Evolutionary conservation across 345 rosid genomes (phyloP).

Genomic region (Citrus cavaleriei): DNA sequence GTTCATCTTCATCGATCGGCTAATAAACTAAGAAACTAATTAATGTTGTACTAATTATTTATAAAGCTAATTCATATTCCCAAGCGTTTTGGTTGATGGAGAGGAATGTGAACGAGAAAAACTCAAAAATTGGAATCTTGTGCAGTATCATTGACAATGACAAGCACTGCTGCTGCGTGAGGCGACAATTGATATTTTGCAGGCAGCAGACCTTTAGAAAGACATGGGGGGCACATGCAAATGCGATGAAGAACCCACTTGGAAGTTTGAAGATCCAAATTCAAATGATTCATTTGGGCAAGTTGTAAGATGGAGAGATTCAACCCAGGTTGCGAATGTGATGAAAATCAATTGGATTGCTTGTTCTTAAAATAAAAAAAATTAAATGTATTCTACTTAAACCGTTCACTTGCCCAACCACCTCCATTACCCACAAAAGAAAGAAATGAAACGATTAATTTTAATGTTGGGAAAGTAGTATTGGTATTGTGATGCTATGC

Average conservation of each 20-base stretch:
- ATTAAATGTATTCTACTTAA: constrained; percentile 1
- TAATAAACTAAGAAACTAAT: too few relatives aligned
- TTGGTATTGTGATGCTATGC: too few relatives aligned
- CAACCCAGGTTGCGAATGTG: neutral
- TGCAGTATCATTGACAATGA: neutral
- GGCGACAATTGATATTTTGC: neutral
- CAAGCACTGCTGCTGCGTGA: neutral
- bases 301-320: neutral
- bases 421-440: neutral
- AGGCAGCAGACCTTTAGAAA: too few relatives aligned
- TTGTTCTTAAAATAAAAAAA: neutral
- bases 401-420: constrained; percentile 3
- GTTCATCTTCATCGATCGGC: too few relatives aligned
- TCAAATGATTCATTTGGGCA: constrained; percentile 1
- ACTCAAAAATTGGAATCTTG: neutral
- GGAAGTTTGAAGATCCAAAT: neutral
- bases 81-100: neutral
- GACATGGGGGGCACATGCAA: too few relatives aligned
- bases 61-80: too few relatives aligned
- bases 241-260: neutral
- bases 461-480: too few relatives aligned
- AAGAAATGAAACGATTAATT: too few relatives aligned
- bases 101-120: neutral
- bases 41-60: too few relatives aligned
- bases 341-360: neutral